Base-by-base conservation (phyloP, 192 early-diverging fungal species). In the Phycomyces nitens region DNA sequence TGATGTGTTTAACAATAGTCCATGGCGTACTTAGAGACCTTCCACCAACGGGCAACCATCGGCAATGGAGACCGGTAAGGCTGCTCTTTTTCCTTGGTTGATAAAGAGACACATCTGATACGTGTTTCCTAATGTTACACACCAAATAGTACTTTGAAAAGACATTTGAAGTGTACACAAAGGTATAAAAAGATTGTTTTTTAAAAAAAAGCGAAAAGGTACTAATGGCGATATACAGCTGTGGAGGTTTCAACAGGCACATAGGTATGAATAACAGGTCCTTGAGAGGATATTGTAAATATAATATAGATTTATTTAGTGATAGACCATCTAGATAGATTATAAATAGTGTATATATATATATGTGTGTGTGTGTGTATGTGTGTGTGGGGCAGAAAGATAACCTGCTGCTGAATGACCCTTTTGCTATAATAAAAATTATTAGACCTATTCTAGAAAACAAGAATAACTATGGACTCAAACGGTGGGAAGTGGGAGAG, bases 401-500 rank as follows among this genome's bases (percentile, higher is more conserved):
- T n/a, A n/a, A n/a, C n/a, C n/a, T n/a, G n/a, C n/a, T 56, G 1
- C 22, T 23, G 12, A 40, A 14, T 15, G 1, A 24, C 21, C 22
- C 18, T 64, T n/a, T 38, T 15, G 40, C 40, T 52, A 29, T 29
- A 23, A 41, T 22, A 20, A 22, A 49, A 47, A 40, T 44, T 62
- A 3, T 15, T 68, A 94, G 93, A 51, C 65, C 88, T 14, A 77
- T 94, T 0, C 73, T 99, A 39, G 97, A 98, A 70, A 89, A 90
- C 74, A 84, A 88, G 40, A 89, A 89, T 58, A 87, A 89, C 62
- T 95, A 97, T 73, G 96, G 94, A 20, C 72, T 99, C 58, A 98
- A 99, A 71, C 86, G 97, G 12, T 94, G 92, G 87, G 95, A 98
- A 68, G 95, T 99, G 57, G 97, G 97, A 23, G 97, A 99, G 68